phyloP scores from a whole-genome alignment of 805 yeast species.

The Starmerella stellata region DNA sequence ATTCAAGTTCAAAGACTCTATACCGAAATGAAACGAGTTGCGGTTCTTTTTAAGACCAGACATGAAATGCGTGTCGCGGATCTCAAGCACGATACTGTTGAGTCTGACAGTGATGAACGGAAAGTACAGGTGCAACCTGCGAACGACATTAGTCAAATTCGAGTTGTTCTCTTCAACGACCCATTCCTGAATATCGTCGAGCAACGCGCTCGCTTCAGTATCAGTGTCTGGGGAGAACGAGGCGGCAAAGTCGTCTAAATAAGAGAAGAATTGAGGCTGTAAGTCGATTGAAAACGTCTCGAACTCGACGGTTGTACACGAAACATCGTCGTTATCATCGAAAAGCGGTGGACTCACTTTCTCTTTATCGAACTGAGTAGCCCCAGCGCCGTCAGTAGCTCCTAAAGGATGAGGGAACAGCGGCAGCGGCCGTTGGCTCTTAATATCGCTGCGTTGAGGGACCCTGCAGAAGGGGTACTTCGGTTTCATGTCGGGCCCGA shows the following conservation, averaged over 20 bases:
- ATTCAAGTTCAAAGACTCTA: not conserved
- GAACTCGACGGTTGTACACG: not conserved
- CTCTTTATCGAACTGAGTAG: no score
- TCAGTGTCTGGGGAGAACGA: not conserved
- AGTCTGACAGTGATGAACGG: slow-evolving; percentile 30
- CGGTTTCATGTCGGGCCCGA: slow-evolving; percentile 19
- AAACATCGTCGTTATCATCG: not conserved
- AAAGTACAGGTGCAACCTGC: not conserved
- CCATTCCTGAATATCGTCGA: not conserved
- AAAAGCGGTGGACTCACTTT: not conserved
- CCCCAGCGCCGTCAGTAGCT: not conserved
- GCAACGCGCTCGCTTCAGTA: not conserved
- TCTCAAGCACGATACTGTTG: slow-evolving; percentile 11
- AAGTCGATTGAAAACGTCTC: not conserved
- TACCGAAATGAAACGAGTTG: not conserved
- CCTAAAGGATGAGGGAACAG: slow-evolving; percentile 7
- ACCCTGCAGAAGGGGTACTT: not conserved
- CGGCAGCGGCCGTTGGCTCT: slow-evolving; percentile 5
- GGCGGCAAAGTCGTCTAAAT: not conserved
- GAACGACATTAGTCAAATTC: not conserved
- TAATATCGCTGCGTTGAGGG: slow-evolving; percentile 6
- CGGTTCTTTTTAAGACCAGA: not conserved
- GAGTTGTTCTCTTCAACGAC: not conserved
- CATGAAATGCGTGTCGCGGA: slow-evolving; percentile 11
- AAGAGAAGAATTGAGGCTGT: not conserved